These are phyloP conservation scores for Thraustochytrium striatum DNA, from an alignment of 352 stramenopile genomes.

Conservation along the genomic window DNA sequence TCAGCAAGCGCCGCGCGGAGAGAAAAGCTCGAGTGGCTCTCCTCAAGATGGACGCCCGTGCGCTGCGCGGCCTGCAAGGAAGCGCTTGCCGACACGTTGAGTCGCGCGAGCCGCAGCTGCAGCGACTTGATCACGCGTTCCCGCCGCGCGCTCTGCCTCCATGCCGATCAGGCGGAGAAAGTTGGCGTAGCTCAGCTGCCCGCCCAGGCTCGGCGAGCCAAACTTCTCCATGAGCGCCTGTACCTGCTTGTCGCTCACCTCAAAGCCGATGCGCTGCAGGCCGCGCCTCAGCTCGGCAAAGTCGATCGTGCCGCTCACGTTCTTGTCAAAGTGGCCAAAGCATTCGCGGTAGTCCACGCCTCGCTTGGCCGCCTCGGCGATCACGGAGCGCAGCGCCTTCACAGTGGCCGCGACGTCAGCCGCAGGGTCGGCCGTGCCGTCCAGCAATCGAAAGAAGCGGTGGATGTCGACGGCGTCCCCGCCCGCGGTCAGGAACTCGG, in stretches of 20 bases:
- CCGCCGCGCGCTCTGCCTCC: not conserved
- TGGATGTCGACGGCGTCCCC: not conserved
- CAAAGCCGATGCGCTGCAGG: not conserved
- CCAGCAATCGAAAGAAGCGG: slow-evolving; percentile 1
- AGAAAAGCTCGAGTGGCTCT: not conserved
- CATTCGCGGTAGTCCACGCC: not conserved
- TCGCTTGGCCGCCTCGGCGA: not conserved
- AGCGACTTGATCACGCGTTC: slow-evolving; percentile 12
- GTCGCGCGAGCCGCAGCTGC: not conserved
- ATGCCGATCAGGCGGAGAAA: slow-evolving; percentile 36
- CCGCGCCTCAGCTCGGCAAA: not conserved
- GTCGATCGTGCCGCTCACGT: not conserved
- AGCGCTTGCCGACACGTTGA: not conserved
- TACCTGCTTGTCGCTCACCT: not conserved
- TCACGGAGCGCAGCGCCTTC: not conserved
- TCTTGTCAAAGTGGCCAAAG: slow-evolving; percentile 17
- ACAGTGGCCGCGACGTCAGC: not conserved
- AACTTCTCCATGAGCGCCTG: slow-evolving; percentile 9
- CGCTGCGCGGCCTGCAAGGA: not conserved
- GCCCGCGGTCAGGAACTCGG: not conserved
- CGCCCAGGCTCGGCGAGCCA: slow-evolving; percentile 14
- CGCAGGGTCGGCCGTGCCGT: not conserved
- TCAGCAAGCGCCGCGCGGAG: not conserved
- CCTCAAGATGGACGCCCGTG: not conserved
- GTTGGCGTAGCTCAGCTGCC: not conserved